phyloP scores from a whole-genome alignment of 345 rosid species.

The Sisymbrium irio region DNA sequence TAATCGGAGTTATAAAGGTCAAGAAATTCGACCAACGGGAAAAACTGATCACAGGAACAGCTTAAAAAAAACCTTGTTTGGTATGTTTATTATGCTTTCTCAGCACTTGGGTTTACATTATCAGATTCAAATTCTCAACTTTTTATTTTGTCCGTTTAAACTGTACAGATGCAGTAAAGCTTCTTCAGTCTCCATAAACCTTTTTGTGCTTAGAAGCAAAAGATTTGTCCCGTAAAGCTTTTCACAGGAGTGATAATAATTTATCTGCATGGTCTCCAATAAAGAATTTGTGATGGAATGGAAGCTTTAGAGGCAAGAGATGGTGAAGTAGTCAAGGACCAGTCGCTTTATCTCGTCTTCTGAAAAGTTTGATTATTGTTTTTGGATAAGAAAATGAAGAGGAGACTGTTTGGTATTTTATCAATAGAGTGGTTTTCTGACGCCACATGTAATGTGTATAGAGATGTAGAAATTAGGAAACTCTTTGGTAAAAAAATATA shows the following conservation, averaged over 20 bases:
- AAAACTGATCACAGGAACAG: slow-evolving; percentile 88
- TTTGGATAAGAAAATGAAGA: slow-evolving; percentile 12
- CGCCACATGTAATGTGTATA: slow-evolving; percentile 16
- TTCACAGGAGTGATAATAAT: slow-evolving; percentile 1
- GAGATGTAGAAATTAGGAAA: slow-evolving; percentile 29
- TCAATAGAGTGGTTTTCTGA: slow-evolving; percentile 9
- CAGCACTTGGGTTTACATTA: background rate
- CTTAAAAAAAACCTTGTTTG: slow-evolving; percentile 38
- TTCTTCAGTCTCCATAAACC: slow-evolving; percentile 14
- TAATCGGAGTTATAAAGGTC: slow-evolving; percentile 76
- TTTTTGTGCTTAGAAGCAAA: slow-evolving; percentile 5
- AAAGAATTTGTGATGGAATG: slow-evolving; percentile 3
- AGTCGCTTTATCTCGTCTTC: background rate
- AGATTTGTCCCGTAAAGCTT: background rate
- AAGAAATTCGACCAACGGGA: slow-evolving; percentile 81
- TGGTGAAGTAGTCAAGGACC: background rate
- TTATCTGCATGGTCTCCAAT: background rate
- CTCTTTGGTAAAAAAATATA: background rate
- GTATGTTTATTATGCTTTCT: slow-evolving; percentile 4
- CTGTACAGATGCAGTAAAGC: slow-evolving; percentile 17
- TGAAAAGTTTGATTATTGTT: background rate
- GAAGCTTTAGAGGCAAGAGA: slow-evolving; percentile 16
- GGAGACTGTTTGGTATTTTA: background rate
- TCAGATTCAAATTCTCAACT: background rate
- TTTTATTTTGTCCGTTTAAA: background rate